These are phyloP conservation scores for Purpureocillium lavendulum DNA, from an alignment of 2,329 filamentous ascomycete genomes.

Conservation along the genomic window DNA sequence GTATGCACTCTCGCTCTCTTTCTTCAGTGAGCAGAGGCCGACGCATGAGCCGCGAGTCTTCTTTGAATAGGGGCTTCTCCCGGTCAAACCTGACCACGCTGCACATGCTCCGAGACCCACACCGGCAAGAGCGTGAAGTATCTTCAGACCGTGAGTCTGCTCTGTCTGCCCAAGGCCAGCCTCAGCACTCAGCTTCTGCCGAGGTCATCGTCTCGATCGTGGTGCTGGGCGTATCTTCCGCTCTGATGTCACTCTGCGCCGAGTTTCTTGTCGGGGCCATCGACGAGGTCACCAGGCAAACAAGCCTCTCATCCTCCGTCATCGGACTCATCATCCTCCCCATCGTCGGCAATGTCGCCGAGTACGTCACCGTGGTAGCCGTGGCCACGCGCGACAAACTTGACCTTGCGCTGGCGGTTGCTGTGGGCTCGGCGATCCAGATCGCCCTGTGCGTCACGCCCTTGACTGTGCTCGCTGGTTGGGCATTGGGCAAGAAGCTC, in stretches of 20 bases:
- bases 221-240: conserved; percentile 44
- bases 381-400: conserved; percentile 53
- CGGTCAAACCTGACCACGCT: conserved; percentile 11
- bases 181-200: neutral
- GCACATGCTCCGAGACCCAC: conserved; percentile 8
- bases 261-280: conserved; percentile 55
- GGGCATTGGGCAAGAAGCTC: conserved; percentile 46
- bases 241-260: conserved; percentile 49
- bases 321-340: conserved; percentile 55
- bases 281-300: conserved; percentile 40
- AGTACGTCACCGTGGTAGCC: conserved; percentile 53
- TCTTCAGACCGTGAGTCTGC: too few species aligned
- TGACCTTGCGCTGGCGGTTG: conserved; percentile 53
- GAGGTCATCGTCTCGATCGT: conserved; percentile 32
- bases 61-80: conserved; percentile 5
- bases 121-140: neutral
- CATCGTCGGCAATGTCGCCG: conserved; percentile 54
- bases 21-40: conserved; percentile 15
- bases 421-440: conserved; percentile 52
- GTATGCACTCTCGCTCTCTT: conserved; percentile 15
- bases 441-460: conserved; percentile 55
- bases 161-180: too few species aligned
- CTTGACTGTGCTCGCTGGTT: conserved; percentile 50
- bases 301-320: conserved; percentile 45
- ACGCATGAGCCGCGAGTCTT: conserved; percentile 14